Evolutionary conservation across 345 rosid genomes (phyloP).

Genomic region (Arabis hirsuta): DNA sequence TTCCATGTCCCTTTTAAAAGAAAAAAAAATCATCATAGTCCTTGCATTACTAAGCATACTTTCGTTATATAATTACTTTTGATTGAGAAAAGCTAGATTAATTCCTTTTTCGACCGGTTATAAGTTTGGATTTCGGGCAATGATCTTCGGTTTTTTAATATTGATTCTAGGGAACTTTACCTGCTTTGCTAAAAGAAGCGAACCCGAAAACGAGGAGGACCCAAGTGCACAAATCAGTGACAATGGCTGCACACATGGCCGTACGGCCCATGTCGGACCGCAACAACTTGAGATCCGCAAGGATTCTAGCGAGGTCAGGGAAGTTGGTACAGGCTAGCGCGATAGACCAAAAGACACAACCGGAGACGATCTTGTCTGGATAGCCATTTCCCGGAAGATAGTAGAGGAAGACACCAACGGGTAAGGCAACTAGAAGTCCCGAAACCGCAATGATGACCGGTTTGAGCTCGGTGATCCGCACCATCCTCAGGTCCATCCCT

Average conservation of each 20-base stretch:
- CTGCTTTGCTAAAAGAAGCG: conserved; percentile 38
- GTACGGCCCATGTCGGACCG: conserved; percentile 61
- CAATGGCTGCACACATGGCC: conserved; percentile 62
- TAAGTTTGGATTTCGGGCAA: not conserved
- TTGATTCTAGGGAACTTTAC: conserved; percentile 1
- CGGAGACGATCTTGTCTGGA: conserved; percentile 39
- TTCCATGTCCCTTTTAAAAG: conserved; percentile 37
- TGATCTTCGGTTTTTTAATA: not conserved
- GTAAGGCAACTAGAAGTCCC: conserved; percentile 53
- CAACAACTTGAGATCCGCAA: conserved; percentile 69
- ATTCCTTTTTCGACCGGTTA: not conserved
- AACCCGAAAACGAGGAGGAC: conserved; percentile 49
- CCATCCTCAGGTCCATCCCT: conserved; percentile 61
- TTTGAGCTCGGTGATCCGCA: conserved; percentile 44
- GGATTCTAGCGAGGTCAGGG: conserved; percentile 59
- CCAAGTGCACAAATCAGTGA: conserved; percentile 65
- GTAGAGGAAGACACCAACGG: conserved; percentile 48
- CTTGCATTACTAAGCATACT: not conserved
- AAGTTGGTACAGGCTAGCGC: conserved; percentile 67
- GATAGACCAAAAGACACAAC: conserved; percentile 58
- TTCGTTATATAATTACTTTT: not conserved
- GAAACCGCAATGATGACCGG: conserved; percentile 46
- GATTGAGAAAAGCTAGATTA: not conserved
- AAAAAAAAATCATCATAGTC: not conserved
- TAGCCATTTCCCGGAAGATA: conserved; percentile 42